A percentile compares a stretch with the other conserved stretches of the same genome.
Conservation (phyloP, 805 yeast genomes). For the Yarrowia deformans region DNA sequence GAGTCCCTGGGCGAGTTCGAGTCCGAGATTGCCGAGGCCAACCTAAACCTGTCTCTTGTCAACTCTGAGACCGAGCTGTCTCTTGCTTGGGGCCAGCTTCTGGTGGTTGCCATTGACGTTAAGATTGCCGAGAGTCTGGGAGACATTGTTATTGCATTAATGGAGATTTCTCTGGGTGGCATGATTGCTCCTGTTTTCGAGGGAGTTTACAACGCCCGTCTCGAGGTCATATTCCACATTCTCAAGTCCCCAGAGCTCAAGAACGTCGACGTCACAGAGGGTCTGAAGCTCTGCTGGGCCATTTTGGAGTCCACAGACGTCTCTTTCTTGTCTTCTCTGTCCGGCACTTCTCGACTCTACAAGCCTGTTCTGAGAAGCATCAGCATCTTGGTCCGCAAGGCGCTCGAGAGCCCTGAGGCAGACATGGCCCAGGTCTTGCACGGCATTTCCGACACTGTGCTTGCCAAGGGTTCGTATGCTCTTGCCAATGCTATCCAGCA, state of each 20-base stretch:
- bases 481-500: constrained; percentile 66
- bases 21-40: constrained; percentile 61
- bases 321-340: constrained; percentile 37
- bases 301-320: constrained; percentile 32
- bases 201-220: constrained; percentile 13
- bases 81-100: constrained; percentile 74
- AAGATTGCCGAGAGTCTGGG: constrained; percentile 15
- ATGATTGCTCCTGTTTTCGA: constrained; percentile 37
- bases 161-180: constrained; percentile 21
- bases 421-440: constrained; percentile 44
- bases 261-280: constrained; percentile 12
- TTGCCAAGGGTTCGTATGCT: constrained; percentile 69
- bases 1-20: constrained; percentile 58
- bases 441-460: constrained; percentile 65
- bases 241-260: constrained; percentile 26
- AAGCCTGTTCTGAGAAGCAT: constrained; percentile 35
- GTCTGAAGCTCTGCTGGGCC: constrained; percentile 24
- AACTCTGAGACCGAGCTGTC: constrained; percentile 73
- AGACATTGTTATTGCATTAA: constrained; percentile 16
- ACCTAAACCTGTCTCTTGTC: constrained; percentile 67
- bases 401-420: constrained; percentile 39
- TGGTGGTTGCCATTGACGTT: constrained; percentile 63
- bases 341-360: constrained; percentile 39
- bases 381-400: constrained; percentile 12
- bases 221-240: constrained; percentile 30